Conservation (phyloP, 208 protist genomes). For the Herpetomonas samuelpessoai region DNA sequence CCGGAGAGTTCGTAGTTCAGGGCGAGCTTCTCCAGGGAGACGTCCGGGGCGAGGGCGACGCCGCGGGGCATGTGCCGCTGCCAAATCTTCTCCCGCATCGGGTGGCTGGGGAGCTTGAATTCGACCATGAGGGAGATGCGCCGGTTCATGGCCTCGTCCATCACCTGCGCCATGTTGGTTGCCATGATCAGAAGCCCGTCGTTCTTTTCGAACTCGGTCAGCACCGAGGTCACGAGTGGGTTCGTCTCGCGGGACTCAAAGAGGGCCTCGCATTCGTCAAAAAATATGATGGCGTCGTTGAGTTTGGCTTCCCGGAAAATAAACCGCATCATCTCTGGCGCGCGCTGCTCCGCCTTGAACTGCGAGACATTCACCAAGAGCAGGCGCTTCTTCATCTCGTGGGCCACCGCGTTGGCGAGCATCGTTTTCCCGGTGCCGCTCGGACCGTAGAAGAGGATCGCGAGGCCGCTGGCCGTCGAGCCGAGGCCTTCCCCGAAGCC, state of each 20-base stretch:
- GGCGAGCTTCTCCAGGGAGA: constrained; percentile 66
- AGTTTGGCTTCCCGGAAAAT: constrained; percentile 92
- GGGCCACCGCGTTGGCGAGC: constrained; percentile 91
- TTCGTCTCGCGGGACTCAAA: constrained; percentile 87
- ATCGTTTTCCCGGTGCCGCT: constrained; percentile 94
- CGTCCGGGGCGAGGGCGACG: constrained; percentile 52
- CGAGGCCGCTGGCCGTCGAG: constrained; percentile 53
- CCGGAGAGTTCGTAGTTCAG: constrained; percentile 89
- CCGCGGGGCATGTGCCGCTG: constrained; percentile 60
- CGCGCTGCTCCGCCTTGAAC: constrained; percentile 64
- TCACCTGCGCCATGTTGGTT: constrained; percentile 87
- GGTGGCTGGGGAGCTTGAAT: constrained; percentile 85
- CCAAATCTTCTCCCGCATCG: constrained; percentile 88
- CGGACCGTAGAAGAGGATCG: constrained; percentile 91
- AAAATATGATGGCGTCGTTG: constrained; percentile 92
- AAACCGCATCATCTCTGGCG: constrained; percentile 80
- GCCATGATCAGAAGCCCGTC: constrained; percentile 89
- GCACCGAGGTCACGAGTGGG: constrained; percentile 76
- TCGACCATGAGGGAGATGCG: constrained; percentile 92
- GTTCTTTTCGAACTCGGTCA: constrained; percentile 91
- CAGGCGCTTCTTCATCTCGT: constrained; percentile 83
- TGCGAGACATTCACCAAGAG: constrained; percentile 85
- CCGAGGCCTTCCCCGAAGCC: constrained; percentile 81
- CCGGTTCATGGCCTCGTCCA: constrained; percentile 93
- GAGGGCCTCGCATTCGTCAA: constrained; percentile 93